Percentiles rank a stretch among this genome's conserved stretches.
phyloP scores from a whole-genome alignment of 179 eudicot species.

The Silene noctiflora region DNA sequence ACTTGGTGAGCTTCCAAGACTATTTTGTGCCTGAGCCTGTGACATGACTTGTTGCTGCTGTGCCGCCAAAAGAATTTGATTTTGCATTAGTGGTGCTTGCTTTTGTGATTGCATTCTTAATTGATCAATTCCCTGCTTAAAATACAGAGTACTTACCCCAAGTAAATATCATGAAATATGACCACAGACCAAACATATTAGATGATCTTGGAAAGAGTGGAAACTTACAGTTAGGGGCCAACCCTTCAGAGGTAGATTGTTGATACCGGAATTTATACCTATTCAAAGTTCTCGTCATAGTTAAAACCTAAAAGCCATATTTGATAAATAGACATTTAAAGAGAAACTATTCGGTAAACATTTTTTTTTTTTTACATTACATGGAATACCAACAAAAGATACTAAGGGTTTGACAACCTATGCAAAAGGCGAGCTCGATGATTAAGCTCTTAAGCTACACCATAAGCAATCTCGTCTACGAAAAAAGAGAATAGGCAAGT shows the following conservation, averaged over 20 bases:
- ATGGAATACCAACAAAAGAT: not conserved
- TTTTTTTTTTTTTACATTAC: not conserved
- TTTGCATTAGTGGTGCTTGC: conserved; percentile 59
- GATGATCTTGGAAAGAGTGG: conserved; percentile 8
- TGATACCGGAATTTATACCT: conserved; percentile 64
- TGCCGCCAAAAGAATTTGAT: conserved; percentile 78
- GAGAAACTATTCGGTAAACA: not conserved
- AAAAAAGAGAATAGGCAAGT: not conserved
- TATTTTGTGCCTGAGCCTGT: conserved; percentile 83
- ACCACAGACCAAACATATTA: conserved; percentile 1
- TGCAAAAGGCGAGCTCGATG: not conserved
- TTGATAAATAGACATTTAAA: conserved; percentile 1
- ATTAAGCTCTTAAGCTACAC: not conserved
- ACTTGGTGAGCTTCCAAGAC: conserved; percentile 62
- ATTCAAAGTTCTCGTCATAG: conserved; percentile 18
- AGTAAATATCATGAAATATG: conserved; percentile 8
- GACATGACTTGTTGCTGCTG: conserved; percentile 80
- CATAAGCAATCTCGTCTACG: not conserved
- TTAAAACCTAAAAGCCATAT: not conserved
- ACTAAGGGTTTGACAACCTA: not conserved
- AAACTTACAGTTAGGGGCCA: conserved; percentile 94
- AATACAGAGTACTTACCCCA: conserved; percentile 5
- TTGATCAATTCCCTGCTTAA: conserved; percentile 72
- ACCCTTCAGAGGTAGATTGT: conserved; percentile 79
- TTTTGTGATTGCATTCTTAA: conserved; percentile 75